Conservation (phyloP, 805 yeast species). For the Soucietia sequanensis region DNA sequence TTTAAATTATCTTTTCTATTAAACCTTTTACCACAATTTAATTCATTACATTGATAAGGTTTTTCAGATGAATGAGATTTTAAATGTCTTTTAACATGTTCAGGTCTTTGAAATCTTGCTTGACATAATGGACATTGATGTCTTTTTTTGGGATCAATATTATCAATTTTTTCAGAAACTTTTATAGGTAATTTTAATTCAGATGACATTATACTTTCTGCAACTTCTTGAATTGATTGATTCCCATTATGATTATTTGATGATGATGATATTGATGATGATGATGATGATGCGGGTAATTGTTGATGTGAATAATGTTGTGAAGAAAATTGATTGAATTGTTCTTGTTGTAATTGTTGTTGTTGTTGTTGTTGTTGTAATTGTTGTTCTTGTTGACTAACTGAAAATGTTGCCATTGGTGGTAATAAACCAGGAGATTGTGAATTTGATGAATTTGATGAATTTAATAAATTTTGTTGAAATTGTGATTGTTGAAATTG, state of each 20-base stretch:
- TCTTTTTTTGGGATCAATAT: constrained; percentile 47
- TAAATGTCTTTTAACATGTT: constrained; percentile 67
- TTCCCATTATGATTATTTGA: constrained; percentile 1
- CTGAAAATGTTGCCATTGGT: constrained; percentile 31
- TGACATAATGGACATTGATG: constrained; percentile 67
- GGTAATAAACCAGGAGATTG: constrained; percentile 23
- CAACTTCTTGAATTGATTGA: constrained; percentile 11
- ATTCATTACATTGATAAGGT: constrained; percentile 54
- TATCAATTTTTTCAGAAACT: constrained; percentile 31
- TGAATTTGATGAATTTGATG: no score
- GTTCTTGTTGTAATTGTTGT: constrained; percentile 6
- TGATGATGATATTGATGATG: background rate
- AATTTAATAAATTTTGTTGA: constrained; percentile 1
- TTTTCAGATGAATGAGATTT: constrained; percentile 57
- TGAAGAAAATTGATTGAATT: constrained; percentile 9
- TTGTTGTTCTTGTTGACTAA: constrained; percentile 1
- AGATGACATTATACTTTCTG: constrained; percentile 16
- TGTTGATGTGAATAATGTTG: no score
- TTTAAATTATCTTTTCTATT: constrained; percentile 60
- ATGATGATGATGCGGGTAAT: constrained; percentile 2
- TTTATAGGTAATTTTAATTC: constrained; percentile 20
- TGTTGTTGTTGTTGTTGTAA: constrained; percentile 1
- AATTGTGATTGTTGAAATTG: constrained; percentile 3
- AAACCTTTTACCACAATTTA: constrained; percentile 53
- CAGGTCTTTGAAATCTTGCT: constrained; percentile 64